Percentiles rank a stretch among this genome's conserved stretches.
Evolutionary conservation across 768 basidiomycete species (phyloP).

Genomic region (Termitomyces sp.): DNA sequence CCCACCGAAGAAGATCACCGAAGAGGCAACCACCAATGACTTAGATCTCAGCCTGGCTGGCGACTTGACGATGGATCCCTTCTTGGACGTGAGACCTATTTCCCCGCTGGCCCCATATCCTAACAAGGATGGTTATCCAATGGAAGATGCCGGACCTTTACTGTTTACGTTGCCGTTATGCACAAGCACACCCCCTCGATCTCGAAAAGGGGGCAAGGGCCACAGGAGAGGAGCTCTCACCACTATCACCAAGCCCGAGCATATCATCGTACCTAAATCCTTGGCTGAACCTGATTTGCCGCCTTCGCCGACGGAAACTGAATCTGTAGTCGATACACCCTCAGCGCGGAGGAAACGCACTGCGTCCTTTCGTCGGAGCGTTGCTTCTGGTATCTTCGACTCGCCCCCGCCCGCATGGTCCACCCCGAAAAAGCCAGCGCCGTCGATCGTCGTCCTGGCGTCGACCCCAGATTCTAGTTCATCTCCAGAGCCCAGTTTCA

Average conservation of each 20-base stretch:
- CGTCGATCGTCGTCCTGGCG: slow-evolving; percentile 1
- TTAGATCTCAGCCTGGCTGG: neutral
- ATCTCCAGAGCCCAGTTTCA: neutral
- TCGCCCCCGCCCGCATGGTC: slow-evolving; percentile 3
- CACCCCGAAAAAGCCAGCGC: neutral
- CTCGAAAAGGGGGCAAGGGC: slow-evolving; percentile 5
- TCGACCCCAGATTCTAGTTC: slow-evolving; percentile 1
- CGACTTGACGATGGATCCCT: slow-evolving; percentile 6
- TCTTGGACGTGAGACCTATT: slow-evolving; percentile 4
- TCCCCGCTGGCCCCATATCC: neutral
- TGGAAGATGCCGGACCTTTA: neutral
- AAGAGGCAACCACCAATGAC: neutral
- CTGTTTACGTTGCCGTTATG: slow-evolving; percentile 8
- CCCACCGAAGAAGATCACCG: neutral
- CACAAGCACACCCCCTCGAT: slow-evolving; percentile 10
- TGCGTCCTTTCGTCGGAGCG: slow-evolving; percentile 7
- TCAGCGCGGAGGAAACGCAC: slow-evolving; percentile 5
- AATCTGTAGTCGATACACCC: slow-evolving; percentile 7
- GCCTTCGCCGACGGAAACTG: neutral
- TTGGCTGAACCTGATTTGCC: neutral
- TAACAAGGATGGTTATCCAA: neutral
- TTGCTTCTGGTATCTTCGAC: slow-evolving; percentile 9
- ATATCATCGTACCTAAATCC: neutral
- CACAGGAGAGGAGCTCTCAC: slow-evolving; percentile 13
- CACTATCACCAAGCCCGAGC: slow-evolving; percentile 10